A percentile compares a stretch with the other conserved stretches of the same genome.
These are phyloP conservation scores for Coleophoma eucalyptorum DNA, from an alignment of 2,329 filamentous ascomycete species.

Conservation along the genomic window DNA sequence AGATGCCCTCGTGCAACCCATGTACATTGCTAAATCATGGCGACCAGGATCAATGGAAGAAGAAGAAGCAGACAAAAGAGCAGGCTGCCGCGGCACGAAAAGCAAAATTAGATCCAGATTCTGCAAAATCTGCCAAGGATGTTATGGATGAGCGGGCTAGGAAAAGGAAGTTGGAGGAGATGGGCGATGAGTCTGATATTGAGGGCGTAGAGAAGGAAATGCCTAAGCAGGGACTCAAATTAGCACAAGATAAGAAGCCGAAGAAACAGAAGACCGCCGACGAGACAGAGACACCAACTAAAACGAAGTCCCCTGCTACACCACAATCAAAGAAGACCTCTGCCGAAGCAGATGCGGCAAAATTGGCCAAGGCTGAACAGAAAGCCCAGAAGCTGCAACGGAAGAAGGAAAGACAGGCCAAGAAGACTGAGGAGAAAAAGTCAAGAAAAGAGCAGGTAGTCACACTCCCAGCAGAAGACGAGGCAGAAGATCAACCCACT, in stretches of 20 bases:
- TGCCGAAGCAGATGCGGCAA: conserved; percentile 30
- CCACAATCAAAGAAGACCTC: conserved; percentile 28
- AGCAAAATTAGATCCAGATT: conserved; percentile 88
- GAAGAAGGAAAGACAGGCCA: conserved; percentile 32
- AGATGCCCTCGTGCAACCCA: background rate
- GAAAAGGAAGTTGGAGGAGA: conserved; percentile 74
- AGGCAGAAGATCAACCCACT: conserved; percentile 19
- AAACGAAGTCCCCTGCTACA: conserved; percentile 3
- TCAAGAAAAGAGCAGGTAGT: conserved; percentile 32
- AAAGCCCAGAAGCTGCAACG: conserved; percentile 24
- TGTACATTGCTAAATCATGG: conserved; percentile 10
- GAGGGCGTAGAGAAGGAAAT: conserved; percentile 55
- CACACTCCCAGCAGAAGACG: conserved; percentile 17
- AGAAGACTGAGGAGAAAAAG: conserved; percentile 40
- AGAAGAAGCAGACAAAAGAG: conserved; percentile 93
- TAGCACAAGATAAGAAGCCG: conserved; percentile 33
- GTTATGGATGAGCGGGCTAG: conserved; percentile 81
- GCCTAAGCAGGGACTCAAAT: conserved; percentile 61
- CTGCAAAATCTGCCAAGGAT: conserved; percentile 87
- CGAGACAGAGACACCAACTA: conserved; percentile 10
- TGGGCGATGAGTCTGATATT: conserved; percentile 46
- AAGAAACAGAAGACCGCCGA: conserved; percentile 51
- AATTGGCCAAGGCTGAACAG: conserved; percentile 23
- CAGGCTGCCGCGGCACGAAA: conserved; percentile 78
- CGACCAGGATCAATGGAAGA: conserved; percentile 82